Evolutionary conservation across 208 protist species (phyloP).

Genomic region (Wallacemonas sp.): DNA sequence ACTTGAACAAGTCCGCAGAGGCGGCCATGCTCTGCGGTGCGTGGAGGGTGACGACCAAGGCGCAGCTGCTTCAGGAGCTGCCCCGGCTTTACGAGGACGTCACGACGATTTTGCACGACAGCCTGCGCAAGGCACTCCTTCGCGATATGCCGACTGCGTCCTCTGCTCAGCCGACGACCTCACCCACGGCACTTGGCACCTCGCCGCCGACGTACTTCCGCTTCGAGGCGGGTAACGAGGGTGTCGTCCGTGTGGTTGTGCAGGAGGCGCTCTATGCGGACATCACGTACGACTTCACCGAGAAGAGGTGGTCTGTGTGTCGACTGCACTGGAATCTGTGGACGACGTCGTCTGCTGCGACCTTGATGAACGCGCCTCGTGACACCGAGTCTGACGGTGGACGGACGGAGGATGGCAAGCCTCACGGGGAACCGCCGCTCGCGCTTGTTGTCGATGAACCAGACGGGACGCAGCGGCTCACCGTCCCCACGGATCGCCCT

Average conservation of each 20-base stretch:
- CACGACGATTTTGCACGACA: background rate
- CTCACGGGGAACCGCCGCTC: background rate
- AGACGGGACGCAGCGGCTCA: background rate
- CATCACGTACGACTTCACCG: conserved; percentile 53
- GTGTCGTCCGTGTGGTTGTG: conserved; percentile 52
- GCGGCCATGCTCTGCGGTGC: conserved; percentile 42
- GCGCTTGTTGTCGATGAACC: background rate
- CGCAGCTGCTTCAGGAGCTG: conserved; percentile 50
- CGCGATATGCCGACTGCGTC: background rate
- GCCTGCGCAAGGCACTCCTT: background rate
- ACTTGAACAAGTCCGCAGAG: conserved; percentile 58
- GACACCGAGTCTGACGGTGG: background rate
- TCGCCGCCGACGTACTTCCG: conserved; percentile 21
- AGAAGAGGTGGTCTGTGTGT: conserved; percentile 39
- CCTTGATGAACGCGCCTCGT: conserved; percentile 10
- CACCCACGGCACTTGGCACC: background rate
- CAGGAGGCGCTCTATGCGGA: conserved; percentile 57
- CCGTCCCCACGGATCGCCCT: background rate
- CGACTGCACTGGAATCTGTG: conserved; percentile 51
- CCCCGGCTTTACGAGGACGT: conserved; percentile 32
- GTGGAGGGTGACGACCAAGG: conserved; percentile 55
- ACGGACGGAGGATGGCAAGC: background rate
- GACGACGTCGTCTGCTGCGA: conserved; percentile 8
- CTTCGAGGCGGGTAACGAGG: conserved; percentile 22
- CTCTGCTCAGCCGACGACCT: background rate